Base-by-base conservation (phyloP, 116 monocot genomes). In the Posidonia oceanica region DNA sequence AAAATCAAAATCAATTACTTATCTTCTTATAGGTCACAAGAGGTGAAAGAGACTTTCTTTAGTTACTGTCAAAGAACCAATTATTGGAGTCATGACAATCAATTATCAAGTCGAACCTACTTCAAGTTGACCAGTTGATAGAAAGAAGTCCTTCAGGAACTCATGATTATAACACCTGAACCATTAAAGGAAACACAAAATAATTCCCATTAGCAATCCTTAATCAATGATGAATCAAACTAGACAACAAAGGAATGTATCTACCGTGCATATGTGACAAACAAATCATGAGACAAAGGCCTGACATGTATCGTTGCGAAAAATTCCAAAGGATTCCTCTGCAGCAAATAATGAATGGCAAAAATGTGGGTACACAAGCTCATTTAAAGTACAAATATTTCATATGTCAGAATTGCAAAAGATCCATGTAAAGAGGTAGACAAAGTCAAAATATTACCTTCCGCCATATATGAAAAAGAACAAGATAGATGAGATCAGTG, bases 401-500 rank as follows among this genome's bases (percentile, higher is more conserved):
- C 52, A 53, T 54, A 15, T 22, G 14, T 15, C 41, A 21, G 21
- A 5, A 5, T 52, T 6, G 21, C 42, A 22, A 20, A 29, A 21
- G 29, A 53, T 0, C 12, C 12, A 12, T 48, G 36, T 16, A 21
- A 54, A 55, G 21, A 44, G 18, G 20, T 39, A 22, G 14, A 21
- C 7, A 74, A 29, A 74, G 41, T 67, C 53, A 69, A 39, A 53
- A 64, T 64, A 74, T 52, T 77, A 99, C 99, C 99, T 93, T 93
- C 63, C 85, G 84, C 90, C 89, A 90, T 22, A 90, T 85, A 82
- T 88, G 99, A 74, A 99, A 93, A 67, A 99, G 72, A 76, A 99
- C 93, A 64, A 98, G 93, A 80, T 88, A 98, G 29, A 93, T 71
- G 53, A 99, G 90, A 74, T 99, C 99, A 36, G 93, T 86, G 78